phyloP scores from a whole-genome alignment of 345 rosid species.

The Corymbia maculata region DNA sequence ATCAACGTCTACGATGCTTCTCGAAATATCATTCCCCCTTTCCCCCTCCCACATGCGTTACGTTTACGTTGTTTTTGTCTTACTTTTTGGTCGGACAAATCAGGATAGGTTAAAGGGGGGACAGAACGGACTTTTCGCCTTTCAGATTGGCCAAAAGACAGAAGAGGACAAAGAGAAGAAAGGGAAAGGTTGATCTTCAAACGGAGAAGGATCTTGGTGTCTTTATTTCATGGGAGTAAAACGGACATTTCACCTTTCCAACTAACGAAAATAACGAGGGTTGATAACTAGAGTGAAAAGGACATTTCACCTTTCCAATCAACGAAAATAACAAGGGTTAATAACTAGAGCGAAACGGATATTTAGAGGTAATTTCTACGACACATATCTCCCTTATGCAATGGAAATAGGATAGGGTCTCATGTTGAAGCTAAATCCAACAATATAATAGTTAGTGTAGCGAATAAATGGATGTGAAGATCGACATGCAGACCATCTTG shows the following conservation, averaged over 20 bases:
- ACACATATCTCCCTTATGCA: neutral
- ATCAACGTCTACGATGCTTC: neutral
- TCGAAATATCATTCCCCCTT: neutral
- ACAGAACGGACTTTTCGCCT: neutral
- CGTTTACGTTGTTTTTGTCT: neutral
- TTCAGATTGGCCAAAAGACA: neutral
- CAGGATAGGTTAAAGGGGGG: neutral
- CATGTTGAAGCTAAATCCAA: too few species aligned
- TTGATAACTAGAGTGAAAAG: neutral
- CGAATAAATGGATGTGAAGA: too few species aligned
- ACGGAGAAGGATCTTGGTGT: neutral
- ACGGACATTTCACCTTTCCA: neutral
- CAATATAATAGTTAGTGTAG: too few species aligned
- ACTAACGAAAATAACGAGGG: too few species aligned
- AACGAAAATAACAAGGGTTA: too few species aligned
- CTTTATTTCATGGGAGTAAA: neutral
- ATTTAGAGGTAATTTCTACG: neutral
- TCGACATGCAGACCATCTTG: too few species aligned
- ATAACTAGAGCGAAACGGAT: too few species aligned
- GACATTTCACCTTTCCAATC: neutral
- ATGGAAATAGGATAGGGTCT: neutral
- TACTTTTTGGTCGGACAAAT: neutral
- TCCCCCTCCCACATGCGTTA: neutral
- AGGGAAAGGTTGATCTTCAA: neutral
- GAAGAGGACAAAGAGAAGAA: neutral